A percentile compares a stretch with the other conserved stretches of the same genome.
Conservation (phyloP, 2,329 filamentous ascomycete species). For the Calcarisporium arbuscula region DNA sequence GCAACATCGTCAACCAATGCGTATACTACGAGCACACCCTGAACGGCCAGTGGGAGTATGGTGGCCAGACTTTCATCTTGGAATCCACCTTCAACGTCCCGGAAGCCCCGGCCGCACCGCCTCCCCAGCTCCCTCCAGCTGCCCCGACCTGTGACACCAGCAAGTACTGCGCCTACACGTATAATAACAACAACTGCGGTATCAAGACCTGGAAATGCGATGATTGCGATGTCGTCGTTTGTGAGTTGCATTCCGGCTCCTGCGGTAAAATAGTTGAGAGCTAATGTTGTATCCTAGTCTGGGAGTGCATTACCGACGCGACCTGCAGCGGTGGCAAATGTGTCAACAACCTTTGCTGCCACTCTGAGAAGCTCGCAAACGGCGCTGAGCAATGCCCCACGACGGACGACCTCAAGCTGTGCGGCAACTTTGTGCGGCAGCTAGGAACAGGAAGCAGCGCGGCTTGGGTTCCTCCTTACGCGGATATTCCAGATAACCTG, state of each 20-base stretch:
- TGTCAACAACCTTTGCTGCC: background rate
- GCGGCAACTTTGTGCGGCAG: background rate
- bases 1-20: background rate
- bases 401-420: background rate
- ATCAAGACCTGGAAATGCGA: background rate
- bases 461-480: background rate
- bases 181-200: background rate
- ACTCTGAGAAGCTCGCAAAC: background rate
- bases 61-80: background rate
- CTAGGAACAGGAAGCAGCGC: background rate
- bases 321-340: background rate
- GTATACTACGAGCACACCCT: background rate
- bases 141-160: background rate
- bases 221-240: background rate
- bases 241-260: background rate
- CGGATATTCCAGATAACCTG: background rate
- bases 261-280: no score
- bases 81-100: background rate
- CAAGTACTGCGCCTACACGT: background rate
- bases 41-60: background rate
- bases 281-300: background rate
- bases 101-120: no score
- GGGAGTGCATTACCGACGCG: background rate
- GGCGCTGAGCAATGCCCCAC: background rate
- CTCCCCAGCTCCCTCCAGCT: no score